phyloP scores from a whole-genome alignment of 345 rosid genomes.

The Citropsis articulata region DNA sequence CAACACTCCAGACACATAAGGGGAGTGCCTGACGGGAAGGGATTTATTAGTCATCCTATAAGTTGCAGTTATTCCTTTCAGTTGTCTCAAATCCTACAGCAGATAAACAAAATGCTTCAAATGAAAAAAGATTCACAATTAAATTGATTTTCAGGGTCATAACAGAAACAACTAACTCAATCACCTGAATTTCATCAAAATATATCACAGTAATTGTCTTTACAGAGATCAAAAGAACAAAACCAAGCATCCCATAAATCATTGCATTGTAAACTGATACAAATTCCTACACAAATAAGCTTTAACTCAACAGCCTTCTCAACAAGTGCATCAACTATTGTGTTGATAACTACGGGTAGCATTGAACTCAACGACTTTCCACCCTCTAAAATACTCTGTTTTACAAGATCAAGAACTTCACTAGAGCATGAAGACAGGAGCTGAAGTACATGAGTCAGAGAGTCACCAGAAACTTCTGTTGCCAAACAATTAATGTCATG shows the following conservation, averaged over 20 bases:
- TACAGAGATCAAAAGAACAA: neutral
- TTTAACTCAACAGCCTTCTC: slow-evolving; percentile 91
- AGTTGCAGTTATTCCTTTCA: slow-evolving; percentile 85
- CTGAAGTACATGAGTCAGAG: slow-evolving; percentile 52
- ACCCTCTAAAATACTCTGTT: slow-evolving; percentile 70
- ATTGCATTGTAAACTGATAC: neutral
- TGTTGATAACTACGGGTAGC: slow-evolving; percentile 46
- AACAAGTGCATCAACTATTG: slow-evolving; percentile 65
- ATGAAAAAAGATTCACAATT: neutral
- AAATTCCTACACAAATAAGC: slow-evolving; percentile 4
- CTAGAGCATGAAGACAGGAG: slow-evolving; percentile 70
- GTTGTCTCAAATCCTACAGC: slow-evolving; percentile 73
- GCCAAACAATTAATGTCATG: slow-evolving; percentile 71
- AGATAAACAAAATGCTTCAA: neutral
- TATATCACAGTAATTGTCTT: neutral
- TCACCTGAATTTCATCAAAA: slow-evolving; percentile 5
- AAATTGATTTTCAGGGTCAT: neutral
- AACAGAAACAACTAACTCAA: neutral
- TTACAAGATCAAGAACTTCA: slow-evolving; percentile 63
- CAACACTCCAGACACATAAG: slow-evolving; percentile 70
- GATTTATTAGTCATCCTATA: slow-evolving; percentile 94
- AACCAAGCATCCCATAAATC: neutral
- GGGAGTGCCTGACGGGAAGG: slow-evolving; percentile 87
- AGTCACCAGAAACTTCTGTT: slow-evolving; percentile 64
- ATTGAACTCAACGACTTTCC: slow-evolving; percentile 59